phyloP scores from a whole-genome alignment of 1,284 basidiomycete genomes.

The Ganoderma lucidum region DNA sequence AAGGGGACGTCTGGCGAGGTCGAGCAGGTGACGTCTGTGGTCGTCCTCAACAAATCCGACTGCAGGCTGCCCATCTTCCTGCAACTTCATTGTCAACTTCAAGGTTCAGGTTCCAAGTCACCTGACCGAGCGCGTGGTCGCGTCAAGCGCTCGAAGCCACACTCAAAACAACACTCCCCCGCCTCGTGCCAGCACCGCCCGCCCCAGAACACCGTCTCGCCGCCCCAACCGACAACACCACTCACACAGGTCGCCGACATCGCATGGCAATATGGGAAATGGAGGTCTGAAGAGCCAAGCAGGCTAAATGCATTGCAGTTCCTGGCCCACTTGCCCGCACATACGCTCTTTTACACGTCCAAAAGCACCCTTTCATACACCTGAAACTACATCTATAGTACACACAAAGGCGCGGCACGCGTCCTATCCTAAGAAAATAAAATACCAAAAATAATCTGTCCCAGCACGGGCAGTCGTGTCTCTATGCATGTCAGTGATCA shows the following conservation, averaged over 20 bases:
- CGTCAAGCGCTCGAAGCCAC: not conserved
- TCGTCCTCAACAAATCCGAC: not conserved
- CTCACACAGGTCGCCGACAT: constrained; percentile 8
- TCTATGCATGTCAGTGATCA: constrained; percentile 20
- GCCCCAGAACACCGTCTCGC: constrained; percentile 11
- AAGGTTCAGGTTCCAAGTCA: constrained; percentile 13
- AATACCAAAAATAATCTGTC: constrained; percentile 29
- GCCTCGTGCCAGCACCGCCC: constrained; percentile 11
- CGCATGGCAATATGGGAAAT: not conserved
- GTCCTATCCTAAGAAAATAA: constrained; percentile 17
- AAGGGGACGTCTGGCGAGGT: constrained; percentile 9
- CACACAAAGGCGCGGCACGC: constrained; percentile 10
- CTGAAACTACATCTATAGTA: constrained; percentile 3
- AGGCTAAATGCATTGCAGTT: constrained; percentile 5
- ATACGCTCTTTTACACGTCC: constrained; percentile 9
- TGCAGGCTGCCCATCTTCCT: not conserved
- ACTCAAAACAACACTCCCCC: not conserved
- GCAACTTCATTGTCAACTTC: not conserved
- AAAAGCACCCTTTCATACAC: constrained; percentile 11
- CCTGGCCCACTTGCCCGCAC: not conserved
- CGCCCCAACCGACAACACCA: not conserved
- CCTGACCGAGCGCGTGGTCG: constrained; percentile 18
- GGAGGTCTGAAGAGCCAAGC: not conserved
- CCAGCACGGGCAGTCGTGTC: constrained; percentile 29
- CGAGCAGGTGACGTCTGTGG: constrained; percentile 21